phyloP scores from a whole-genome alignment of 306 rosid genomes.

The Dryas octopetala region DNA sequence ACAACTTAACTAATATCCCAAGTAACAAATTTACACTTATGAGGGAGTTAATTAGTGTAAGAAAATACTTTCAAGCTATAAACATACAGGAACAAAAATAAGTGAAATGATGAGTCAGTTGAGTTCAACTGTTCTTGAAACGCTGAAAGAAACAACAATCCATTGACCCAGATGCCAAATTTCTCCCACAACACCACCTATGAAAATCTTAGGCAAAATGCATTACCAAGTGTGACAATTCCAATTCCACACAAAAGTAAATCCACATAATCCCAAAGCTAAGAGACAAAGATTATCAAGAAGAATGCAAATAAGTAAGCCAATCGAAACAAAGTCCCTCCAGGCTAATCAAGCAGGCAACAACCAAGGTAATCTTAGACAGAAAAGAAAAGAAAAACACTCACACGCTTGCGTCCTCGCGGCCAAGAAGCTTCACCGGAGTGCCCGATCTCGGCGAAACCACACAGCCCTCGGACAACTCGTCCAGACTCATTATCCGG shows the following conservation, averaged over 20 bases:
- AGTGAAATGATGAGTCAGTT: not conserved
- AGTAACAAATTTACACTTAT: not conserved
- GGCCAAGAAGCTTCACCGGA: slow-evolving; percentile 96
- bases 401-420: slow-evolving; percentile 99
- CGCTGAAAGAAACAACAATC: not conserved
- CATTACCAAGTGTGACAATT: not conserved
- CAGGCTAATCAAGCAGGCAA: not conserved
- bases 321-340: not conserved
- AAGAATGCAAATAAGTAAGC: not conserved
- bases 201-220: not conserved
- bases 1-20: not conserved
- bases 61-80: not conserved
- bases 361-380: not conserved
- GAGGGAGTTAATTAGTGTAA: not conserved
- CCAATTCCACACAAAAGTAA: not conserved
- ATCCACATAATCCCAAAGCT: not conserved
- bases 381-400: slow-evolving; percentile 25
- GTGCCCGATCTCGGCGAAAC: slow-evolving; percentile 96
- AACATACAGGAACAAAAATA: not conserved
- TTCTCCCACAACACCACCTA: not conserved
- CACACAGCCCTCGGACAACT: slow-evolving; percentile 74
- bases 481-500: slow-evolving; percentile 84
- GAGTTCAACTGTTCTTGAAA: not conserved
- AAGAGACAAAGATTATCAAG: not conserved
- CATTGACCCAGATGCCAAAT: not conserved